Evolutionary conservation across 108 stramenopile genomes (phyloP).

Genomic region (Chaetoceros tenuissimus): DNA sequence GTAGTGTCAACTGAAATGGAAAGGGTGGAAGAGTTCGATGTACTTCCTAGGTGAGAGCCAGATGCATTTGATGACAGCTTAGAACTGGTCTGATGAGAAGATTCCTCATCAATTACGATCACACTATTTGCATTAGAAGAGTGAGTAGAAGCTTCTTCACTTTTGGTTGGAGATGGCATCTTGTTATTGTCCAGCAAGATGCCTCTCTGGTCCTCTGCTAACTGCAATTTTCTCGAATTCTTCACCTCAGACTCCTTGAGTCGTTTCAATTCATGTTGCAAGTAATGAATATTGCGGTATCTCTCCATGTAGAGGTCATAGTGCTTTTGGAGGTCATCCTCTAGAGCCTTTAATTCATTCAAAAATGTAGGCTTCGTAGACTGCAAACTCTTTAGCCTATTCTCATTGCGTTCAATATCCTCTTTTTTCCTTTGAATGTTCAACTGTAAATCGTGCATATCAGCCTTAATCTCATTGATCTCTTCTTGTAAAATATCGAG

Average conservation of each 20-base stretch:
- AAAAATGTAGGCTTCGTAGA: conserved; percentile 65
- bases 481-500: conserved; percentile 16
- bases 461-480: conserved; percentile 18
- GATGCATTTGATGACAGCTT: no score
- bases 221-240: background rate
- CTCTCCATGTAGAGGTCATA: conserved; percentile 61
- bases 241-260: conserved; percentile 40
- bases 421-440: conserved; percentile 24
- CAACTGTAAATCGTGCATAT: conserved; percentile 18
- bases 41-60: no score
- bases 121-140: no score
- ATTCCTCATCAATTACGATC: no score
- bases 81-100: no score
- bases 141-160: no score
- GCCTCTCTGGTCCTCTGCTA: no score
- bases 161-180: no score
- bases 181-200: no score
- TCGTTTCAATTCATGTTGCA: conserved; percentile 61
- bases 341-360: conserved; percentile 83
- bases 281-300: conserved; percentile 66
- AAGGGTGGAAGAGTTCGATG: no score
- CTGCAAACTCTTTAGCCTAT: conserved; percentile 34
- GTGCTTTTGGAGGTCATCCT: conserved; percentile 66
- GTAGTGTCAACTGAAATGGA: no score
- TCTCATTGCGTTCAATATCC: conserved; percentile 25